A percentile compares a stretch with the other conserved stretches of the same genome.
Conservation (phyloP, 306 rosid species). For the Citrullus amarus region DNA sequence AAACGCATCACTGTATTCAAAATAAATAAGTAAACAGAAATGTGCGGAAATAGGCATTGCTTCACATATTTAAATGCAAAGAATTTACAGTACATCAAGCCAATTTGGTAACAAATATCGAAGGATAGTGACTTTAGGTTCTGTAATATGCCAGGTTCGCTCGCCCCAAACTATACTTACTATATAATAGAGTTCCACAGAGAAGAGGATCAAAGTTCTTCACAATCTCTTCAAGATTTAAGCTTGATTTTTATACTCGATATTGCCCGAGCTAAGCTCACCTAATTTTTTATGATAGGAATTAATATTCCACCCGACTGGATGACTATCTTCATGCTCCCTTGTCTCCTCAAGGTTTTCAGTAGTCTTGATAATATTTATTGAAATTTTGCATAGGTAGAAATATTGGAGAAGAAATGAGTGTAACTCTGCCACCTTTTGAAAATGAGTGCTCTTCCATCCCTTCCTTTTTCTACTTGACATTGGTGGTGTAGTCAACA, state of each 20-base stretch:
- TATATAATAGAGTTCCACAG: neutral
- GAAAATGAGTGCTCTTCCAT: neutral
- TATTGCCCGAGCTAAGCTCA: neutral
- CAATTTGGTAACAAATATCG: neutral
- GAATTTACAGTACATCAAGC: neutral
- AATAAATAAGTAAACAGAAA: neutral
- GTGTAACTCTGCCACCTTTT: neutral
- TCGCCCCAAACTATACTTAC: neutral
- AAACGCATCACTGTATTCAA: neutral
- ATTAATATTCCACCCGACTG: neutral
- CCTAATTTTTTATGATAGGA: neutral
- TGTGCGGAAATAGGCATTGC: neutral
- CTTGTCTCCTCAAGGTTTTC: neutral
- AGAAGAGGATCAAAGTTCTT: neutral
- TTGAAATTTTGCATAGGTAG: neutral
- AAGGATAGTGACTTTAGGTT: neutral
- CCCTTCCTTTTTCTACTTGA: neutral
- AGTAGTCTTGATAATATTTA: neutral
- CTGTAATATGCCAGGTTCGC: neutral
- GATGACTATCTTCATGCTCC: neutral
- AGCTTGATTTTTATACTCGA: neutral
- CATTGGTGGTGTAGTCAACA: neutral
- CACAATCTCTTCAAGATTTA: neutral
- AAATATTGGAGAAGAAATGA: neutral
- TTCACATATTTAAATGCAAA: neutral